Percentiles rank a stretch among this genome's conserved stretches.
Conservation (phyloP, 73 alveolate species). For the Stentor coeruleus region DNA sequence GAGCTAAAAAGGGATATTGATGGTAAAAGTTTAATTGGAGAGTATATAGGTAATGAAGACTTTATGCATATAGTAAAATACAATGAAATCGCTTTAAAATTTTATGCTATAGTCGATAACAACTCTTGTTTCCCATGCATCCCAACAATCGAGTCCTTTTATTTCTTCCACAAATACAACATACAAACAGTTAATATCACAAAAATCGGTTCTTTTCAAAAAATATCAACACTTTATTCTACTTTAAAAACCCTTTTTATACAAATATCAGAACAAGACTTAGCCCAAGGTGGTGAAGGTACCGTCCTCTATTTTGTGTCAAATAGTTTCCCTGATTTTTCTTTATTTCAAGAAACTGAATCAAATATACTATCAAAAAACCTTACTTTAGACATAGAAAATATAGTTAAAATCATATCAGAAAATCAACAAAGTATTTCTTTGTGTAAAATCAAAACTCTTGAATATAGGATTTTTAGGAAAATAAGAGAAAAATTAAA, state of each 20-base stretch:
- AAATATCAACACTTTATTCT: conserved; percentile 54
- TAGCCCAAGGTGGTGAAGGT: conserved; percentile 90
- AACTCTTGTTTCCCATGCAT: conserved; percentile 63
- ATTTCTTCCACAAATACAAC: conserved; percentile 58
- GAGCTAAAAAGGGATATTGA: conserved; percentile 61
- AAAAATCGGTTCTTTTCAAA: conserved; percentile 57
- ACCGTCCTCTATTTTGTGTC: conserved; percentile 77
- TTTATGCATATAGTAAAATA: conserved; percentile 86
- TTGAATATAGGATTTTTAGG: conserved; percentile 89
- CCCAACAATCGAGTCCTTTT: conserved; percentile 66
- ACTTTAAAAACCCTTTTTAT: conserved; percentile 46
- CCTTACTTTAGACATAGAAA: conserved; percentile 3
- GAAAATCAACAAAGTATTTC: conserved; percentile 55
- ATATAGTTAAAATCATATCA: conserved; percentile 45
- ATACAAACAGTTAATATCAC: conserved; percentile 62
- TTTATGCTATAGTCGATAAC: conserved; percentile 88
- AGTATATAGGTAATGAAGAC: conserved; percentile 87
- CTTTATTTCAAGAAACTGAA: conserved; percentile 34
- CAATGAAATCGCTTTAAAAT: conserved; percentile 64
- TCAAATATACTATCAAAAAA: conserved; percentile 32
- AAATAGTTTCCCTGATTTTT: conserved; percentile 22
- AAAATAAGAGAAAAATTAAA: conserved; percentile 90
- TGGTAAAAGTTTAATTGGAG: conserved; percentile 88
- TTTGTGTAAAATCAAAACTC: conserved; percentile 76
- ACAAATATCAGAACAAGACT: conserved; percentile 66